Conservation (phyloP, 179 eudicot genomes). For the Beta macrorhiza region DNA sequence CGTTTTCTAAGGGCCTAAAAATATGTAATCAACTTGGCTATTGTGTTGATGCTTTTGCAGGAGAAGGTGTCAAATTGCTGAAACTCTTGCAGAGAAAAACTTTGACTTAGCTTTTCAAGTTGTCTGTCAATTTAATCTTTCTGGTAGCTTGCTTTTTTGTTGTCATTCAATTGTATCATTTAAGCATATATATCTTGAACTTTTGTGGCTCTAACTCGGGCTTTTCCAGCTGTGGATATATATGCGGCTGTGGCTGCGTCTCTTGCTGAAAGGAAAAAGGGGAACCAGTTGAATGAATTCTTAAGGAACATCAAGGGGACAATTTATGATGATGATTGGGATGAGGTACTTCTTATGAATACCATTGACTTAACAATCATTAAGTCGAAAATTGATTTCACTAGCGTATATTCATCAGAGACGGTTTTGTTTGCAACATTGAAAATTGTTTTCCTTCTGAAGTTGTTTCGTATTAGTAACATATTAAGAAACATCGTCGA, state of each 20-base stretch:
- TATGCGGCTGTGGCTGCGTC: slow-evolving; percentile 99
- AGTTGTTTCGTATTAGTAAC: background rate
- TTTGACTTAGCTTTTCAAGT: slow-evolving; percentile 93
- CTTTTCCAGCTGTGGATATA: slow-evolving; percentile 80
- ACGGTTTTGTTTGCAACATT: background rate
- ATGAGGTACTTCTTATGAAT: slow-evolving; percentile 55
- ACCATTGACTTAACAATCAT: background rate
- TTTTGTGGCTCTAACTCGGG: slow-evolving; percentile 23
- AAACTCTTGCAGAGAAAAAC: slow-evolving; percentile 87
- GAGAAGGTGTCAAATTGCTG: slow-evolving; percentile 92
- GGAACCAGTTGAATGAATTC: slow-evolving; percentile 85
- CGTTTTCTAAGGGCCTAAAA: background rate
- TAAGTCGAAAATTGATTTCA: background rate
- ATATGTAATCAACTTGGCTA: background rate
- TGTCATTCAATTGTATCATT: slow-evolving; percentile 1
- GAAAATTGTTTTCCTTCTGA: background rate
- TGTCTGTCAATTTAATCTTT: slow-evolving; percentile 78
- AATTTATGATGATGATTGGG: slow-evolving; percentile 93
- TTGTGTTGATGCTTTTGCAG: slow-evolving; percentile 41
- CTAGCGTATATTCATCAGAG: background rate
- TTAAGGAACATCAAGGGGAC: slow-evolving; percentile 87
- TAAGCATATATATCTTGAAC: background rate
- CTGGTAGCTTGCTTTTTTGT: slow-evolving; percentile 47
- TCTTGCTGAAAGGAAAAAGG: slow-evolving; percentile 95
- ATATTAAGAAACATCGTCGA: background rate